Evolutionary conservation across 306 rosid genomes (phyloP), one percentile per base, ranked within the genome.

Genomic region (Quercus robur): DNA sequence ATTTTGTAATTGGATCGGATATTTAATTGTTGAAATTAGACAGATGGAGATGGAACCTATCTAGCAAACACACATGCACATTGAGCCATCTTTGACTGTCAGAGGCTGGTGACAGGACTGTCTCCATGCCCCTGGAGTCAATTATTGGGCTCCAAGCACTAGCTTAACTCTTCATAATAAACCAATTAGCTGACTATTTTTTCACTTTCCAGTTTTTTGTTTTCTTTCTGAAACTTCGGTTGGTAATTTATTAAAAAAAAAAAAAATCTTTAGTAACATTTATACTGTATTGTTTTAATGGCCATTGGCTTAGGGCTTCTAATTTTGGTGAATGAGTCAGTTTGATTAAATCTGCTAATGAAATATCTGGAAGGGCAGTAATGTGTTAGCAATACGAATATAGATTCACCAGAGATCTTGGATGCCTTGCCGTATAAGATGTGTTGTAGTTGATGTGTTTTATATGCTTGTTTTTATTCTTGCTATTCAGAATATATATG

Each of bases 391-490:
- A 67, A 7, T 68, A 68, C 10, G 52, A 19, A 68, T 68, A 68
- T 68, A 33, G 21, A 20, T 66, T 7, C 49, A 66, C 23, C 49
- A 15, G 46, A 41, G 46, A 41, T 41, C 46, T 41, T 8, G 28
- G 56, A 72, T 75, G 76, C 78, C 75, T 78, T 73, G 54, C 69
- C 71, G 56, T 46, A 63, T 33, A 14, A 13, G 72, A 7, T 33
- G 6, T 75, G 80, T 72, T 56, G 75, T 76, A 76, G 56, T 21
- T 35, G 66, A 6, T 70, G 59, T 23, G 69, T 63, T 64, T 63
- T 76, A 35, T 73, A 23, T 72, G 8, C 56, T 70, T 23, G 41
- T 84, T 79, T 13, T 26, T 63, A 15, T 74, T 79, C 76, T 77
- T 57, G 23, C 30, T 79, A 55, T 56, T 59, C 74, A 25, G 62